phyloP scores from a whole-genome alignment of 176 grass and related monocot species.

The sorghum (Sorghum bicolor) region Sorghum_bicolor_NCBIv3 NC_012876.2:57574001-57574500 shows the following conservation, averaged over 20 bases:
- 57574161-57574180: neutral
- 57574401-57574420: neutral
- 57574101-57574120: too few relatives aligned
- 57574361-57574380: neutral
- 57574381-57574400: neutral
- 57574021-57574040: too few relatives aligned
- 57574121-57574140: too few relatives aligned
- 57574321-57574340: neutral
- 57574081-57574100: too few relatives aligned
- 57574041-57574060: too few relatives aligned
- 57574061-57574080: too few relatives aligned
- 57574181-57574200: neutral
- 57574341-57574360: neutral
- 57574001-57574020: too few relatives aligned
- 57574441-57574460: neutral
- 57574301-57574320: neutral
- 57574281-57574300: neutral
- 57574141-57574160: neutral
- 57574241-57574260: neutral
- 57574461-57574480: neutral
- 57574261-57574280: neutral
- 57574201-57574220: neutral
- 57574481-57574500: too few relatives aligned
- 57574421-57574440: neutral
- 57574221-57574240: neutral